Base-by-base conservation (phyloP, 78 protist species). In the Dictyostelium brefeldianum region DNA sequence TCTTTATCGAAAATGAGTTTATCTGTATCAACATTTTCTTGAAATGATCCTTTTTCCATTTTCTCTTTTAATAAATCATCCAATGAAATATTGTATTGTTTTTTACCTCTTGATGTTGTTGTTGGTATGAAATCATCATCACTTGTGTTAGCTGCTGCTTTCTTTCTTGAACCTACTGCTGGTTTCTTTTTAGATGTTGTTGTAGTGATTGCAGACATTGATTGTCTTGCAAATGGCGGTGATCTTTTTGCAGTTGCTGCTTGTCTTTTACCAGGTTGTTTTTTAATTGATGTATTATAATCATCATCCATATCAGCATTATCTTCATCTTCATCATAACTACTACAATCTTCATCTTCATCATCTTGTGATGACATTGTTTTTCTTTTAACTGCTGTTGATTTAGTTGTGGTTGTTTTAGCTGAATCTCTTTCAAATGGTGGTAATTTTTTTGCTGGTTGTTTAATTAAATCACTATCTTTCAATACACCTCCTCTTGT, bases 41-140 rank as follows among this genome's bases (percentile, higher is more conserved):
- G 73, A 27, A 65, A 65, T 65, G 36, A 29, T 25, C 73, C 73
- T 65, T 22, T 65, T 65, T 65, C 46, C 25, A 29, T 65, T 31
- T 29, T 65, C 27, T 65, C 73, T 29, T 65, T 65, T 27, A 65
- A 65, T 27, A 65, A 65, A 65, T 65, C 73, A 29, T 65, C 73
- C 15, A 65, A 65, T 65, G 73, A 65, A 65, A 65, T 65, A 25
- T 65, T 65, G 25, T 59, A 59, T 59, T 10, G 15, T 59, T 59
- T 59, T n/a, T 59, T 59, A 17, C 69, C 69, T 59, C 12, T 59
- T 22, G 69, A 22, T 56, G 27, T 18, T 54, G 64, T 54, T 17
- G 64, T 54, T 54, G 25, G 59, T 6, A 5, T 15, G 59, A 36
- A 36, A 36, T 36, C 43, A 2, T 36, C 43, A 36, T 36, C 43